These are phyloP conservation scores for Dicorynia guianensis DNA, from an alignment of 306 rosid genomes.

Conservation along the genomic window DNA sequence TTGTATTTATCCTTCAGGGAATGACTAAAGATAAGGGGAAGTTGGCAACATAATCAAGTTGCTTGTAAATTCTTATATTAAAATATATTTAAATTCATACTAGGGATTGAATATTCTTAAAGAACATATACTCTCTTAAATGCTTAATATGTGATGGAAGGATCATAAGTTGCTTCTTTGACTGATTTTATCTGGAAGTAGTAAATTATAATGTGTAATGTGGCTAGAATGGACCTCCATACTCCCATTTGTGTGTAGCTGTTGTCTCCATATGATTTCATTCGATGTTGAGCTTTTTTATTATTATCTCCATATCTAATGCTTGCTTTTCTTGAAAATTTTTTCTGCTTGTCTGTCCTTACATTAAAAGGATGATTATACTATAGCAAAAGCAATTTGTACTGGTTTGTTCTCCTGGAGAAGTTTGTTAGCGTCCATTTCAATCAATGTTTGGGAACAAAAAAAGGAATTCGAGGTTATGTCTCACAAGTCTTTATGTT, in stretches of 20 bases:
- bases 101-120: not conserved
- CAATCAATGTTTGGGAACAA: slow-evolving; percentile 6
- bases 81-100: slow-evolving; percentile 6
- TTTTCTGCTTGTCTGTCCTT: not conserved
- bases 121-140: slow-evolving; percentile 11
- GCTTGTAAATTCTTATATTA: slow-evolving; percentile 21
- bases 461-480: slow-evolving; percentile 6
- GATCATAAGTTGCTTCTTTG: slow-evolving; percentile 20
- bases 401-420: slow-evolving; percentile 2
- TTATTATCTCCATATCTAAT: not conserved
- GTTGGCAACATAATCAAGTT: not conserved
- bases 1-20: slow-evolving; percentile 17
- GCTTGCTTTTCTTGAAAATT: not conserved
- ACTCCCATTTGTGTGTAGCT: slow-evolving; percentile 24
- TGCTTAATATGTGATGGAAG: slow-evolving; percentile 21
- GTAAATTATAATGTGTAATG: slow-evolving; percentile 11
- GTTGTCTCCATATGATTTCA: slow-evolving; percentile 16
- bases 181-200: slow-evolving; percentile 5
- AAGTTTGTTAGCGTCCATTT: slow-evolving; percentile 1
- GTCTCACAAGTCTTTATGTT: not conserved
- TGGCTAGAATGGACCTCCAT: slow-evolving; percentile 4
- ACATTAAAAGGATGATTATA: not conserved
- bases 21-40: slow-evolving; percentile 1
- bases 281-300: slow-evolving; percentile 6
- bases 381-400: not conserved